Conservation (phyloP, 1,139 yeast genomes). For the Scheffersomyces insectosa region DNA sequence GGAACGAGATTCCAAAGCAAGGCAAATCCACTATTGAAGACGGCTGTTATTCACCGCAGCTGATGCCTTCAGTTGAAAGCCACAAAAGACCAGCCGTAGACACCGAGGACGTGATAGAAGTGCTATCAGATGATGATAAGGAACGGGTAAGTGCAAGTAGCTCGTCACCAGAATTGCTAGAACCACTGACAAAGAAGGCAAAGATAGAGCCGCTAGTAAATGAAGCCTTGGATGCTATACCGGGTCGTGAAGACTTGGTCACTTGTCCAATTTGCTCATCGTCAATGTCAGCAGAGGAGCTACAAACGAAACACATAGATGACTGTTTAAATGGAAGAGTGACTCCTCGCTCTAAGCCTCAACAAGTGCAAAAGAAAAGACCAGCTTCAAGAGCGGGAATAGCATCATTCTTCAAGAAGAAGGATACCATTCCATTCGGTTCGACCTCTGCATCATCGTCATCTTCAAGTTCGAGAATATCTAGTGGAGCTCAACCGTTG, state of each 20-base stretch:
- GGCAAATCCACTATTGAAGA: constrained; percentile 1
- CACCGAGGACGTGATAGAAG: constrained; percentile 1
- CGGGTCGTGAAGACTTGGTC: constrained; percentile 31
- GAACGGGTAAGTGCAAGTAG: background rate
- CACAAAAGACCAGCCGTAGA: background rate
- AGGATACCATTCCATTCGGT: background rate
- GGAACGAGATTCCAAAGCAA: background rate
- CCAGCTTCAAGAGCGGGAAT: constrained; percentile 19
- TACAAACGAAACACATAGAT: constrained; percentile 73
- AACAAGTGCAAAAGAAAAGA: constrained; percentile 4
- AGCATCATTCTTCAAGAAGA: constrained; percentile 35
- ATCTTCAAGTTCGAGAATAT: background rate
- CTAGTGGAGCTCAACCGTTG: constrained; percentile 3
- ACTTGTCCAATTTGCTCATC: constrained; percentile 73
- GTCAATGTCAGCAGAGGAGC: constrained; percentile 52
- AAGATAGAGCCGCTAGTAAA: constrained; percentile 5
- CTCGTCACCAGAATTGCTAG: constrained; percentile 1
- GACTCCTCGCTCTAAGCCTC: constrained; percentile 3
- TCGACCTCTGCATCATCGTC: background rate
- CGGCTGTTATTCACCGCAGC: background rate
- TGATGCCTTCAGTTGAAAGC: background rate
- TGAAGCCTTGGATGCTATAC: constrained; percentile 8
- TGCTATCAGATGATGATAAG: background rate
- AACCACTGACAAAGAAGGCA: constrained; percentile 8
- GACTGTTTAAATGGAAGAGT: constrained; percentile 51